phyloP scores from a whole-genome alignment of 2,329 filamentous ascomycete species.

The Pseudopyricularia cyperi region DNA sequence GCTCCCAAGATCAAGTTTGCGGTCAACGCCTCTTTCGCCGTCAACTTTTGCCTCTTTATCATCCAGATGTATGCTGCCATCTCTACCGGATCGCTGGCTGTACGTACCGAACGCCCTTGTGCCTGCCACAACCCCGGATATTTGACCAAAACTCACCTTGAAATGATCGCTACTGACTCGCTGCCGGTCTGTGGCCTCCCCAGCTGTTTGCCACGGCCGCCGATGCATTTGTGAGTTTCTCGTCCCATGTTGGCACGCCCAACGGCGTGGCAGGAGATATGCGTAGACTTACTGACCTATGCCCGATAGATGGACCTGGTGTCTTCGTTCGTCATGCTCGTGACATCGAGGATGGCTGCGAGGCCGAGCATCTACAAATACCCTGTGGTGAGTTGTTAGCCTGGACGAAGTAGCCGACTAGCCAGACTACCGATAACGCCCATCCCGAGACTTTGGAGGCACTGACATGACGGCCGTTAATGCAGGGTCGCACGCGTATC shows the following conservation, averaged over 20 bases:
- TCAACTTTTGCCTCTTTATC: constrained; percentile 40
- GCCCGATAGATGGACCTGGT: constrained; percentile 42
- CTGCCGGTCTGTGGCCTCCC: neutral
- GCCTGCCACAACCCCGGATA: neutral
- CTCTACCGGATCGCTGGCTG: constrained; percentile 43
- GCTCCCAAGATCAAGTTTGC: constrained; percentile 38
- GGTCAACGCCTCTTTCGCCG: constrained; percentile 34
- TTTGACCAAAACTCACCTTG: neutral
- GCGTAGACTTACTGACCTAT: constrained; percentile 5
- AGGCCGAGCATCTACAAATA: constrained; percentile 49
- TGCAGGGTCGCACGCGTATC: constrained; percentile 42
- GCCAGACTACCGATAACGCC: neutral
- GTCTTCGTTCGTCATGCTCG: constrained; percentile 48
- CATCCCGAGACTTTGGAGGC: too few relatives aligned
- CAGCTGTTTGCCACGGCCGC: constrained; percentile 51
- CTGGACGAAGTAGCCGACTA: neutral
- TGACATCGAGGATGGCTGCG: constrained; percentile 45
- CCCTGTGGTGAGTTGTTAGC: constrained; percentile 31
- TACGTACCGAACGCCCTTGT: constrained; percentile 3
- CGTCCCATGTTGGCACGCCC: neutral
- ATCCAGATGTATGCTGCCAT: constrained; percentile 47
- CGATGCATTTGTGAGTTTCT: constrained; percentile 41
- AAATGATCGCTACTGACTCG: constrained; percentile 9
- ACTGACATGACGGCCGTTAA: neutral
- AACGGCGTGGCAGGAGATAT: too few relatives aligned